A percentile compares a stretch with the other conserved stretches of the same genome.
Evolutionary conservation across 257 asterid species (phyloP).

Genomic region (Nyctanthes arbortristis): DNA sequence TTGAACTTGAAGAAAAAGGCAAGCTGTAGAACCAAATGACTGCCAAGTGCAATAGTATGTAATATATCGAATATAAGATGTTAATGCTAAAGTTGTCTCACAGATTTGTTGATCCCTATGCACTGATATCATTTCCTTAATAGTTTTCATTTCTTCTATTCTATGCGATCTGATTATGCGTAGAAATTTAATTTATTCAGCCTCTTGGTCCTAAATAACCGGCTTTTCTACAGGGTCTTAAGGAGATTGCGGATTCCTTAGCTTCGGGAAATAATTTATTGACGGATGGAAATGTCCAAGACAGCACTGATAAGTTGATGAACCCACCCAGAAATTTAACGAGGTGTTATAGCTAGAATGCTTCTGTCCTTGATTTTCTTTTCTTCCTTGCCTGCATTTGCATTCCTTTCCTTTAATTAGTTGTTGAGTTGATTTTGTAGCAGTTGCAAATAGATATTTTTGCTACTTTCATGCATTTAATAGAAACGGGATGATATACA

Average conservation of each 20-base stretch:
- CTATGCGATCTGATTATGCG: not conserved
- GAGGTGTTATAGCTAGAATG: conserved; percentile 36
- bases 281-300: conserved; percentile 44
- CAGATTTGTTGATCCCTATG: no score
- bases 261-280: conserved; percentile 30
- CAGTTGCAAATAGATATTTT: not conserved
- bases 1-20: not conserved
- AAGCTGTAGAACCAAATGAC: not conserved
- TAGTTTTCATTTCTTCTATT: not conserved
- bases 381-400: not conserved
- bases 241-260: conserved; percentile 50
- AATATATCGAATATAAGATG: no score
- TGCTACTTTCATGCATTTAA: conserved; percentile 8
- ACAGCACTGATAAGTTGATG: conserved; percentile 34
- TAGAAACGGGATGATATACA: conserved; percentile 27
- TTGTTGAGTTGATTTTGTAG: not conserved
- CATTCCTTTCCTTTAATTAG: not conserved
- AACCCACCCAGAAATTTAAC: conserved; percentile 27
- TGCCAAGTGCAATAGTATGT: not conserved
- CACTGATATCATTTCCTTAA: not conserved
- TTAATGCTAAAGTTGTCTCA: no score
- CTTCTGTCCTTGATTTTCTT: not conserved
- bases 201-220: not conserved
- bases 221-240: conserved; percentile 56
- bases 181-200: not conserved